These are phyloP conservation scores for Sporothrix pseudoabietina DNA, from an alignment of 2,329 filamentous ascomycete genomes.

Conservation along the genomic window DNA sequence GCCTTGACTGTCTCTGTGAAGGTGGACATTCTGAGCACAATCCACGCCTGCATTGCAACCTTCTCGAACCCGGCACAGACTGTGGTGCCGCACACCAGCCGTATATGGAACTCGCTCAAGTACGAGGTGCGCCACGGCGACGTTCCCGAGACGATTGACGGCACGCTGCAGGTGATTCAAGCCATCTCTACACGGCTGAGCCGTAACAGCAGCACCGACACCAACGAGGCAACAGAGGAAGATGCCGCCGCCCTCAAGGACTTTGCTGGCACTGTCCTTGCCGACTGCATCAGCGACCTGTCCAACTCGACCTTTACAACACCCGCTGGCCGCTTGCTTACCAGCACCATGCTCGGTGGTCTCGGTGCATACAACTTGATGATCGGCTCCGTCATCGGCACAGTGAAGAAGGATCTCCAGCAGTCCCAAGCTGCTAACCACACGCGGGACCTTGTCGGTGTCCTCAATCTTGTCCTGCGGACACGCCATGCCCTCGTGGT, in stretches of 20 bases:
- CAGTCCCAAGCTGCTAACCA: slow-evolving; percentile 55
- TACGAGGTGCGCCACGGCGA: slow-evolving; percentile 65
- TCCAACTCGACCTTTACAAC: slow-evolving; percentile 56
- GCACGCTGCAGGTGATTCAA: slow-evolving; percentile 57
- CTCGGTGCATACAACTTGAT: slow-evolving; percentile 52
- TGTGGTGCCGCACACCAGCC: slow-evolving; percentile 52
- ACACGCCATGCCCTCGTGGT: slow-evolving; percentile 47
- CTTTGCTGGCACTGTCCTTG: slow-evolving; percentile 46
- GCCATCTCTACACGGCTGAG: slow-evolving; percentile 50
- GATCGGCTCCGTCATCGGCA: slow-evolving; percentile 50
- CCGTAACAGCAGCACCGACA: not conserved
- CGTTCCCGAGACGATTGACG: slow-evolving; percentile 58
- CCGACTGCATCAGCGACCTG: slow-evolving; percentile 58
- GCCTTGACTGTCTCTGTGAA: slow-evolving; percentile 62
- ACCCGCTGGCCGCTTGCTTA: slow-evolving; percentile 55
- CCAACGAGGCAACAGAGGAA: not conserved
- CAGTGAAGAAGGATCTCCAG: slow-evolving; percentile 53
- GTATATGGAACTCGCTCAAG: slow-evolving; percentile 63
- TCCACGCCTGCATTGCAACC: slow-evolving; percentile 55
- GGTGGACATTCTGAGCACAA: slow-evolving; percentile 59
- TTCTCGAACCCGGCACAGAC: slow-evolving; percentile 53
- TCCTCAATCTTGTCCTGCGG: slow-evolving; percentile 56
- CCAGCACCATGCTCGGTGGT: slow-evolving; percentile 54
- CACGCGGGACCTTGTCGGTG: slow-evolving; percentile 54
- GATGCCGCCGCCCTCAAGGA: slow-evolving; percentile 40